Evolutionary conservation across 176 grass and related monocot genomes (phyloP), one percentile per base, ranked within the genome.

Genomic region (Musa schizocarpa): DNA sequence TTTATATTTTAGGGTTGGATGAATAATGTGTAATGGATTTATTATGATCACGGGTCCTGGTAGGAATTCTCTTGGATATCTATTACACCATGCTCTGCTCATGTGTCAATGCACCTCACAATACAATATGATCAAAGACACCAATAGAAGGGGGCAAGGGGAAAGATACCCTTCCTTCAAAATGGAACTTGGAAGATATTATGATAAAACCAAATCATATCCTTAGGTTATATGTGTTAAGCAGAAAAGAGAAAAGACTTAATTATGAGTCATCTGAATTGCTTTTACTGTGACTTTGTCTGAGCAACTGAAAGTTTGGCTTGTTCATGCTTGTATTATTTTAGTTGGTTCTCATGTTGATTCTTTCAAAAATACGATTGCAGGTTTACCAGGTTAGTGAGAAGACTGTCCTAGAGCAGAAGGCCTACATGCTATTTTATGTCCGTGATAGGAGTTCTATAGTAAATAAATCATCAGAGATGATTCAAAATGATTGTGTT

Each of bases 401-500:
- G 74, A 81, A 86, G 71, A 86, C 89, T 57, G 91, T 94, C 72
- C 65, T 99, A 74, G 75, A 57, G 57, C 95, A 99, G 67, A 92
- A 99, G 77, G 95, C 91, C 10, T 99, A 92, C 61, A 99, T 99
- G 85, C 61, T 99, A 80, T 99, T 99, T 86, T 99, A 99, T 89
- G 90, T 94, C 56, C 86, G 88, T 77, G 86, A 94, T 74, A 99
- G 82, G 79, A 74, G 63, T 80, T 72, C 80, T 24, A 73, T 52
- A 12, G 17, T 90, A 16, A 75, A 86, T 21, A 88, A 74, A 54
- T 58, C 86, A 24, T 50, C 72, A 13, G 66, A 80, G 29, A 49
- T 17, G 49, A 14, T 3, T 1, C 0, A 3, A 74, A 87, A 84
- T 77, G 83, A 69, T 68, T 89, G 53, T 72, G 23, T 6, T 25